A percentile compares a stretch with the other conserved stretches of the same genome.
Evolutionary conservation across 1,139 yeast genomes (phyloP).

Genomic region (Hansenula sp.): DNA sequence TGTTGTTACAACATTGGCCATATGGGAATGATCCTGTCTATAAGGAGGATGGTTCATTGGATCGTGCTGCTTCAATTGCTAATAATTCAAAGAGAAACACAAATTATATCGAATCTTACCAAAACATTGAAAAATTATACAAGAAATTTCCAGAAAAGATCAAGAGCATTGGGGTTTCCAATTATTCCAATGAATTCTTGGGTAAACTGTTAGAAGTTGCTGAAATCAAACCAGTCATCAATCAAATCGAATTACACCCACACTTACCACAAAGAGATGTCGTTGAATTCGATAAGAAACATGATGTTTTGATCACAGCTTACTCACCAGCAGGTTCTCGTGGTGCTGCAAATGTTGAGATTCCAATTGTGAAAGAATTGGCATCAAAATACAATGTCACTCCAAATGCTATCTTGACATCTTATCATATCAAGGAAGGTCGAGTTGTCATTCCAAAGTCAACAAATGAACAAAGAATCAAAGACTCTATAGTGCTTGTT

Average conservation of each 20-base stretch:
- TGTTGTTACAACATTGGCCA: constrained; percentile 62
- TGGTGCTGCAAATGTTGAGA: constrained; percentile 48
- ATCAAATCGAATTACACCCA: constrained; percentile 60
- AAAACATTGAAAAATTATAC: constrained; percentile 40
- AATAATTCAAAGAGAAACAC: not conserved
- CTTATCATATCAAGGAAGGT: constrained; percentile 52
- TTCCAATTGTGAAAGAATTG: constrained; percentile 36
- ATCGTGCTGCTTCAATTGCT: not conserved
- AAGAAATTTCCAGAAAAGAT: constrained; percentile 34
- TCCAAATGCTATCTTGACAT: constrained; percentile 44
- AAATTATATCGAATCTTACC: constrained; percentile 44
- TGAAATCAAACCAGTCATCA: constrained; percentile 44
- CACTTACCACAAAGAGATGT: constrained; percentile 49
- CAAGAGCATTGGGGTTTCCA: constrained; percentile 58
- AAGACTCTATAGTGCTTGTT: constrained; percentile 30
- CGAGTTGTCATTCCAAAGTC: constrained; percentile 55
- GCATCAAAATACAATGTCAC: constrained; percentile 42
- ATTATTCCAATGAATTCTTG: constrained; percentile 44
- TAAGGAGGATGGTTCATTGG: constrained; percentile 32
- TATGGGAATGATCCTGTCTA: constrained; percentile 36
- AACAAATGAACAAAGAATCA: constrained; percentile 29
- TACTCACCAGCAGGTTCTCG: constrained; percentile 57
- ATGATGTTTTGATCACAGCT: constrained; percentile 47
- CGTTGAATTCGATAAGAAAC: constrained; percentile 36
- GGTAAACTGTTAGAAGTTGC: constrained; percentile 42